Evolutionary conservation across 345 rosid genomes (phyloP), one percentile per base, ranked within the genome.

Genomic region (Cochlearia excelsa): DNA sequence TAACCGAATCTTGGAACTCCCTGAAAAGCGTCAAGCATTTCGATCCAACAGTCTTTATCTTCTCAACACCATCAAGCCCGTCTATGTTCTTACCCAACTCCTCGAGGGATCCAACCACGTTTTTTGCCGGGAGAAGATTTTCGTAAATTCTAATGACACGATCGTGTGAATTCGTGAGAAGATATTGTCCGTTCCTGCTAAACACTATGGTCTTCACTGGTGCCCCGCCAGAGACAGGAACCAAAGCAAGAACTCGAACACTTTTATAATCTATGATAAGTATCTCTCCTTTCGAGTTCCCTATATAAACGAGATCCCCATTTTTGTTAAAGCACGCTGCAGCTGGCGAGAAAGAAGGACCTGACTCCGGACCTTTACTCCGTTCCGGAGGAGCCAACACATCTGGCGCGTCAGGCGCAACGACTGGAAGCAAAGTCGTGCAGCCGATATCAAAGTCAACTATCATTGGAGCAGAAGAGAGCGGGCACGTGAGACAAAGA

Each of bases 1-100:
- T 94, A 68, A 94, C 83, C n/a, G 86, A 75, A 79, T 94, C 99
- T 72, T 94, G 97, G 77, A 93, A 85, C 66, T 93, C 99, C 51
- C 90, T 89, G 75, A 81, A 82, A 66, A 89, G 90, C 68, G 78
- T 74, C 42, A 93, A 75, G 77, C 95, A 87, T 71, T 83, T 85
- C 11, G 83, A 79, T 51, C 99, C 99, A 71, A 84, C 81, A 56
- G 66, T 66, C 77, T 87, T 89, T 74, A 89, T 23, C 61, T 82
- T 87, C 78, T 93, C 99, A 63, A 75, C 63, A 72, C 67, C 73
- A 69, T 82, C 88, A 52, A 56, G 47, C 73, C 69, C 97, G 43
- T 78, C 82, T 28, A 69, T 46, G 41, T 68, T 67, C 70, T 75
- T 76, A 65, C 73, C 69, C 60, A 81, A 69, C 7, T 82, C 81